phyloP scores from a whole-genome alignment of 2,329 filamentous ascomycete genomes.

The Pochonia chlamydosporia region DNA sequence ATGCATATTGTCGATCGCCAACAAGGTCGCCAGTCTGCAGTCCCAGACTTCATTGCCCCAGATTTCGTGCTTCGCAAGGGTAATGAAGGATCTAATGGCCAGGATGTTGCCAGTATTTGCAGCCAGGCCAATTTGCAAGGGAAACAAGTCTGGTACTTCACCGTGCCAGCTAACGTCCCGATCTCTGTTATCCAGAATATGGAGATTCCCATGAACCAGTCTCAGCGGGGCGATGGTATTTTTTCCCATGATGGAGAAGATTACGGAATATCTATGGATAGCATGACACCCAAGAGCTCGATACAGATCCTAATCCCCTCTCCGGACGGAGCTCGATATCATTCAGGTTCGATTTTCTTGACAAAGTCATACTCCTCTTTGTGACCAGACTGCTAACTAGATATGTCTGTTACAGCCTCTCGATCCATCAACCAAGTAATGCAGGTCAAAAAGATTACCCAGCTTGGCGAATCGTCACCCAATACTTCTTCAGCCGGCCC shows the following conservation, averaged over 20 bases:
- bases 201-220: slow-evolving; percentile 52
- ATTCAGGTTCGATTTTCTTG: slow-evolving; percentile 39
- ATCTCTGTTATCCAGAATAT: slow-evolving; percentile 61
- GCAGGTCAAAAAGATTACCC: slow-evolving; percentile 58
- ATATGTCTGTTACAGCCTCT: slow-evolving; percentile 15
- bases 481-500: slow-evolving; percentile 28
- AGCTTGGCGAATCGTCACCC: slow-evolving; percentile 36
- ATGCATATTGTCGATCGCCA: slow-evolving; percentile 31
- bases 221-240: slow-evolving; percentile 45
- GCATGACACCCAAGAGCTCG: slow-evolving; percentile 40
- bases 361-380: slow-evolving; percentile 8
- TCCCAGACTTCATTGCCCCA: slow-evolving; percentile 41
- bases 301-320: slow-evolving; percentile 58
- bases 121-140: slow-evolving; percentile 54
- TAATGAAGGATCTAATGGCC: slow-evolving; percentile 28
- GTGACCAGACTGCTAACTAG: slow-evolving; percentile 6
- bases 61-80: slow-evolving; percentile 50
- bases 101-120: slow-evolving; percentile 50
- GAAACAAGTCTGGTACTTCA: slow-evolving; percentile 79
- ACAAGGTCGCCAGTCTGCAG: slow-evolving; percentile 26
- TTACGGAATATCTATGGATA: slow-evolving; percentile 54
- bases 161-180: slow-evolving; percentile 63
- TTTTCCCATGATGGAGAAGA: slow-evolving; percentile 58
- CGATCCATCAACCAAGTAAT: slow-evolving; percentile 52
- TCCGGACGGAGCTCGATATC: slow-evolving; percentile 47